Base-by-base conservation (phyloP, 441 rosid species). In the Euphorbia celastroides region DNA sequence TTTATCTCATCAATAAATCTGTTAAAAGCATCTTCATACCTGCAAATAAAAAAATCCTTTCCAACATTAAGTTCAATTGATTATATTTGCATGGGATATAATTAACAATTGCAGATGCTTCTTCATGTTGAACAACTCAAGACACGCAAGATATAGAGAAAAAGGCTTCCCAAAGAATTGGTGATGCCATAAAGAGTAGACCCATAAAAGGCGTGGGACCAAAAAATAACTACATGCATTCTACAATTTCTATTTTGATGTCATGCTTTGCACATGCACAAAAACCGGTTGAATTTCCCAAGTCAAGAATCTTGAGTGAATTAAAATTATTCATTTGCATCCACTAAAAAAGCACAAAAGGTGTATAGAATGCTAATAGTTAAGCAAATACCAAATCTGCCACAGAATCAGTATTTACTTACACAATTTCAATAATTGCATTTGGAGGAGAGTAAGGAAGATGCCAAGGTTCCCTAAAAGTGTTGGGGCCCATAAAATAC, bases 401-500 rank as follows among this genome's bases (percentile, higher is more conserved):
- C 17, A 61, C n/a, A 6, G 34, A 20, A 52, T 69, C 51, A 32
- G 22, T 17, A 16, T 57, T 62, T 71, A 50, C 99, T 88, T 87
- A 92, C 99, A 94, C 98, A 59, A 92, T 89, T 79, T 89, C 94
- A 72, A 89, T 89, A 76, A 92, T 90, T 69, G 96, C 85, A 83
- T 86, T 80, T 3, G 99, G 93, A 68, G 91, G 98, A 69, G 96
- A 87, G 70, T 89, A 92, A 52, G 98, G 99, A 77, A 94, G 97
- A 81, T 92, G 92, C 99, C 99, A 94, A 30, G 96, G 99, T 70
- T 94, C 97, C 80, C 97, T 88, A 71, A 94, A 91, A 72, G 92
- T 88, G 78, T 91, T 91, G 57, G 97, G 97, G 73, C 99, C 99
- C 96, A 89, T 86, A 77, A 88, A 91, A 75, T 86, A 94, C 93